phyloP scores from a whole-genome alignment of 495 filamentous ascomycete genomes.

The Penicillium egyptiacum region DNA sequence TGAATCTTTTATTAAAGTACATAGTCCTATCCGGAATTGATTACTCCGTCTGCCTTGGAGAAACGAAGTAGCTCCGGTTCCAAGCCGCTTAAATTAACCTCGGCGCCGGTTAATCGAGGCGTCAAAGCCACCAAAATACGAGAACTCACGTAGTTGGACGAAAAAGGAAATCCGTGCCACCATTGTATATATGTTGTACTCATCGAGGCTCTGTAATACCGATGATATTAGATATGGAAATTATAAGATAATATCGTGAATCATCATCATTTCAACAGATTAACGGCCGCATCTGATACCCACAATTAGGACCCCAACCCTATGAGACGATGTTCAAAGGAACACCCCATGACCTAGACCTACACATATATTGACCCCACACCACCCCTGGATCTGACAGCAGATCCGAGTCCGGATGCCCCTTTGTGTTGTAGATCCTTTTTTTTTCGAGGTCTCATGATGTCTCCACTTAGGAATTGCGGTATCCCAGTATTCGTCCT shows the following conservation, averaged over 20 bases:
- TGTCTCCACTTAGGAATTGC: conserved; percentile 17
- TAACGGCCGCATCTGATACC: not conserved
- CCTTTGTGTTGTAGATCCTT: conserved; percentile 17
- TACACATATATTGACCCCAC: conserved; percentile 3
- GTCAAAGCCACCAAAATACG: not conserved
- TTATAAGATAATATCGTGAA: not conserved
- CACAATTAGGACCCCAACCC: not conserved
- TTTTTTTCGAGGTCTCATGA: conserved; percentile 32
- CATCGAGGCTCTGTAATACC: not conserved
- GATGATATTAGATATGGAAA: not conserved
- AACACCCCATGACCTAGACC: conserved; percentile 9
- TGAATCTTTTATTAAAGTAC: too few species aligned
- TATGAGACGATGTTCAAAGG: not conserved
- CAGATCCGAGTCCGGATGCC: conserved; percentile 12
- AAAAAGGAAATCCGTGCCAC: not conserved
- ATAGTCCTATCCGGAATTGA: too few species aligned
- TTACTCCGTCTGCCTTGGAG: too few species aligned
- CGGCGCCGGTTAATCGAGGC: not conserved
- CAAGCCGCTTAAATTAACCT: too few species aligned
- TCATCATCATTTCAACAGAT: too few species aligned
- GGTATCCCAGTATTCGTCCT: conserved; percentile 3
- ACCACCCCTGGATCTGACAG: conserved; percentile 26
- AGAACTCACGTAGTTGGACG: not conserved
- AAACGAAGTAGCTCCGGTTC: too few species aligned
- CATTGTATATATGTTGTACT: not conserved